These are phyloP conservation scores for Termitomyces sp. DNA, from an alignment of 768 basidiomycete genomes.

Conservation along the genomic window DNA sequence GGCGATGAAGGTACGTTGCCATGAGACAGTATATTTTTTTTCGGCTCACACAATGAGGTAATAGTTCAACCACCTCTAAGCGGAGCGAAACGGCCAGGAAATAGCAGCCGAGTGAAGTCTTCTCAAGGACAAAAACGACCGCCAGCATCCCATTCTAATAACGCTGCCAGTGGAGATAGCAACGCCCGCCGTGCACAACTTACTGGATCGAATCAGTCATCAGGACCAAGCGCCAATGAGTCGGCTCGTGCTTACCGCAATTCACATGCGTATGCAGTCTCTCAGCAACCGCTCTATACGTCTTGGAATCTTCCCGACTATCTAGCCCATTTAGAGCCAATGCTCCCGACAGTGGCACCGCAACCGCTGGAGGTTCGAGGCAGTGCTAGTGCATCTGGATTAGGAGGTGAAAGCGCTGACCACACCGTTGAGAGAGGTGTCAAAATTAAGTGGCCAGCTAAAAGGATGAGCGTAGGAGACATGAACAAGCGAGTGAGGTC, in stretches of 20 bases:
- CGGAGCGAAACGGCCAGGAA: conserved; percentile 31
- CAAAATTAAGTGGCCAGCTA: conserved; percentile 90
- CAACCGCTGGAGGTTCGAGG: conserved; percentile 69
- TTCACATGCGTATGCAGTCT: conserved; percentile 74
- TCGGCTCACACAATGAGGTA: conserved; percentile 13
- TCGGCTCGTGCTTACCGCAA: conserved; percentile 67
- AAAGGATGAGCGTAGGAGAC: conserved; percentile 93
- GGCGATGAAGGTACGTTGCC: conserved; percentile 57
- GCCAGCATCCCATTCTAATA: conserved; percentile 27
- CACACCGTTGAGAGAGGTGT: conserved; percentile 70
- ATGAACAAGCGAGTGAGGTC: conserved; percentile 94
- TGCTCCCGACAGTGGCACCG: conserved; percentile 74
- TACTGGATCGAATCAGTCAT: conserved; percentile 31
- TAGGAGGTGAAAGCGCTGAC: conserved; percentile 49
- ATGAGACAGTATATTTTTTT: not conserved
- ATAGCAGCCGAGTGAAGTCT: conserved; percentile 35
- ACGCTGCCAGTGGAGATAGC: conserved; percentile 33
- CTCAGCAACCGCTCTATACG: conserved; percentile 73
- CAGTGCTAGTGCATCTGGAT: conserved; percentile 20
- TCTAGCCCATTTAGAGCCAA: conserved; percentile 77
- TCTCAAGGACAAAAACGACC: conserved; percentile 35
- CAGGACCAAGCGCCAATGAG: conserved; percentile 36
- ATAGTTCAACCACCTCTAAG: conserved; percentile 6
- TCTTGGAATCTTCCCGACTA: conserved; percentile 95
- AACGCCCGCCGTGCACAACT: conserved; percentile 45